Percentiles rank a stretch among this genome's conserved stretches.
These are phyloP conservation scores for Cryptococcus jaspeensis DNA, from an alignment of 1,284 basidiomycete genomes.

Conservation along the genomic window DNA sequence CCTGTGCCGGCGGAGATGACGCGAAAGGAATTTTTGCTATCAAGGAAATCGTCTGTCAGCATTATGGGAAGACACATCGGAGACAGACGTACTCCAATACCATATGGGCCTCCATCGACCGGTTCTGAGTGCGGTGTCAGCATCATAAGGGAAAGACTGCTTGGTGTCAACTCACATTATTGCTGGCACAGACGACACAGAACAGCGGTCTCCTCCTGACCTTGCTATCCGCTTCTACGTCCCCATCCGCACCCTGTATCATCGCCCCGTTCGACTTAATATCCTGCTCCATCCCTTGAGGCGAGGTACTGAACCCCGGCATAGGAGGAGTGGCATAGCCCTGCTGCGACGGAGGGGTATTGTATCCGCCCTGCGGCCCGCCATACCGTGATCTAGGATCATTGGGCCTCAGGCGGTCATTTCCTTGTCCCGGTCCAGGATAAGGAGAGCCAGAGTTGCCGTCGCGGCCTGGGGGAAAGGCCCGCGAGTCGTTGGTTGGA, in stretches of 20 bases:
- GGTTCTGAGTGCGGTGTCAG: conserved; percentile 63
- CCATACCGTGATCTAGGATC: conserved; percentile 18
- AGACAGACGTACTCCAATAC: conserved; percentile 70
- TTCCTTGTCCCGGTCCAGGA: neutral
- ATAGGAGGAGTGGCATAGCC: conserved; percentile 8
- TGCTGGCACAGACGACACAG: conserved; percentile 97
- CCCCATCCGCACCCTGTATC: conserved; percentile 1
- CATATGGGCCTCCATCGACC: conserved; percentile 97
- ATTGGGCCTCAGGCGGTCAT: conserved; percentile 17
- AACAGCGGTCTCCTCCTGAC: conserved; percentile 66
- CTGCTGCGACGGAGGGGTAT: neutral
- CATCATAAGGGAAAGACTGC: neutral
- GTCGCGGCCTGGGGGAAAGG: conserved; percentile 6
- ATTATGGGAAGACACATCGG: neutral
- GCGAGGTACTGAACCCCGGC: conserved; percentile 1
- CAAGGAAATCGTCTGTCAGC: neutral
- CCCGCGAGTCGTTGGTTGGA: neutral
- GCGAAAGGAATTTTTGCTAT: conserved; percentile 74
- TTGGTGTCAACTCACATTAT: conserved; percentile 65
- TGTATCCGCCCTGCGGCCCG: neutral
- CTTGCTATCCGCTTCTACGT: conserved; percentile 1
- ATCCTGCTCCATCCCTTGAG: neutral
- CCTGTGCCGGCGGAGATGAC: conserved; percentile 96
- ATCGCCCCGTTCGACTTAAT: conserved; percentile 13
- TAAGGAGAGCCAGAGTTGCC: neutral